Evolutionary conservation across 164 flowering plant species (phyloP), one percentile per base, ranked within the genome.

Genomic region (Pachysandra terminalis): DNA sequence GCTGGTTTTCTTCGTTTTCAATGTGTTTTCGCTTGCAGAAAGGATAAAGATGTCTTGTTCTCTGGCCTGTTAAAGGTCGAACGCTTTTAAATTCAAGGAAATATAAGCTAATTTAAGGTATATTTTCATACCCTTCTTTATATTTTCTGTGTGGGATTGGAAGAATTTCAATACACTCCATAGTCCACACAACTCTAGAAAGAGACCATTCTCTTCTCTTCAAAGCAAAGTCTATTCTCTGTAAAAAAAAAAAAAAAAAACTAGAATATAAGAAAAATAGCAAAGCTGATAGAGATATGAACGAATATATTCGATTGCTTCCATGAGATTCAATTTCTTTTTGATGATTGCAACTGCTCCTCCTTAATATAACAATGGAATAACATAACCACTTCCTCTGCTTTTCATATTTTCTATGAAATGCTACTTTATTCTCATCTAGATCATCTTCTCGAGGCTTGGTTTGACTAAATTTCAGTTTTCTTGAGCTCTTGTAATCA

Each of bases 131-230:
- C 41, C 23, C 24, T n/a, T 41, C 28, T 55, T 35, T 10, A 0
- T 40, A 0, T 4, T 35, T 73, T 37, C 48, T 63, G 35, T 3
- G n/a, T 56, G 59, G 48, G 69, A 25, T 74, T 61, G 71, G 68
- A 26, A 64, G 21, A 53, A 19, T 64, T 75, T 59, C 23, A 26
- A n/a, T 75, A 54, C 73, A 76, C 69, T 55, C 67, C 19, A 63
- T 64, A 54, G 3, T 8, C 58, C 37, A 32, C 37, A 32, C 37
- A 32, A 32, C 28, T 75, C 71, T 68, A 24, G 75, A 81, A 70
- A 63, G 71, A 61, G 86, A 76, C 78, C 61, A 51, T 25, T 76
- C 45, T 74, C 91, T 74, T 90, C 87, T 81, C 93, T 88, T 90
- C 85, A 78, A 90, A 87, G 92, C 57, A 52, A 87, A 82, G 88